phyloP scores from a whole-genome alignment of 192 early-diverging fungal genomes.

The Coemansia sp. region DNA sequence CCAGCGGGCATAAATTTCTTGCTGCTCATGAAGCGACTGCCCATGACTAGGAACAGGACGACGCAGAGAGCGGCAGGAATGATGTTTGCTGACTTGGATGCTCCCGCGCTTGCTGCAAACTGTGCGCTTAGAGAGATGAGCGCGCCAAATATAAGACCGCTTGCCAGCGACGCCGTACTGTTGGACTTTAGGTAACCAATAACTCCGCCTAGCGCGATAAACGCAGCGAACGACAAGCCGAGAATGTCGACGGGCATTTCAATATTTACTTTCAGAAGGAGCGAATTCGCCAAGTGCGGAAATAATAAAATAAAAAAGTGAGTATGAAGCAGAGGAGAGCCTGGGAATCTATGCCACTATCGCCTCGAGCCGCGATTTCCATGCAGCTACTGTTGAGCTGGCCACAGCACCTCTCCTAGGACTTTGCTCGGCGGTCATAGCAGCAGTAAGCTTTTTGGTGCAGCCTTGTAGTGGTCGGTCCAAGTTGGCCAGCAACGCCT shows the following conservation, averaged over 20 bases:
- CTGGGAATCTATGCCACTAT: neutral
- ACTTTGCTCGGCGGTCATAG: neutral
- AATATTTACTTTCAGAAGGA: slow-evolving; percentile 10
- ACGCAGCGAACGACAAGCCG: slow-evolving; percentile 33
- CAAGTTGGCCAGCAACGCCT: slow-evolving; percentile 23
- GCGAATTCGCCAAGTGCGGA: neutral
- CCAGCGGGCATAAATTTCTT: slow-evolving; percentile 53
- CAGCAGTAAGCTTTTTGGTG: slow-evolving; percentile 10
- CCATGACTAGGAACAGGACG: slow-evolving; percentile 40
- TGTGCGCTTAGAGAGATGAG: slow-evolving; percentile 42
- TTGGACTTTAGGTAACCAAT: slow-evolving; percentile 42
- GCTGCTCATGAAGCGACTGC: slow-evolving; percentile 41
- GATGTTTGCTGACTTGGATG: slow-evolving; percentile 23
- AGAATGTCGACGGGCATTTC: slow-evolving; percentile 32
- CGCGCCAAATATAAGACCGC: slow-evolving; percentile 42
- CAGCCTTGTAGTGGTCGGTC: slow-evolving; percentile 23
- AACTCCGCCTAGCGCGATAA: slow-evolving; percentile 43
- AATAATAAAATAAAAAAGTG: neutral
- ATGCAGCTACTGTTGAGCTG: slow-evolving; percentile 16
- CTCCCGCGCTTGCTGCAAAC: slow-evolving; percentile 19
- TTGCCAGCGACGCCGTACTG: slow-evolving; percentile 44
- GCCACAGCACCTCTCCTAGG: neutral
- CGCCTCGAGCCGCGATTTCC: slow-evolving; percentile 33
- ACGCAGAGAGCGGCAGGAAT: slow-evolving; percentile 37
- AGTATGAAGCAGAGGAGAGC: neutral